phyloP scores from a whole-genome alignment of 345 rosid genomes.

The Luvunga scandens region DNA sequence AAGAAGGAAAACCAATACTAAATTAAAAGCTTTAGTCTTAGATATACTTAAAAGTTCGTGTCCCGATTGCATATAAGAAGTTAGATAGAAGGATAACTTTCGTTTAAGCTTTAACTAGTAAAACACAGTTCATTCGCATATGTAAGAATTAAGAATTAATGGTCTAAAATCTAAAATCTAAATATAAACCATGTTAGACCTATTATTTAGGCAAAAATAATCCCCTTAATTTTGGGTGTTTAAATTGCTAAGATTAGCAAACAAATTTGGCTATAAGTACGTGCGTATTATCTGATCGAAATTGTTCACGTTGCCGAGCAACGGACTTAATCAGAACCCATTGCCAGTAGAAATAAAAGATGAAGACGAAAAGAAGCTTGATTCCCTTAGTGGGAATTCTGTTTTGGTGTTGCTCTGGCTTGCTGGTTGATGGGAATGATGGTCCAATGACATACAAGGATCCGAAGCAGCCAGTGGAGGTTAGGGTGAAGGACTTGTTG shows the following conservation, averaged over 20 bases:
- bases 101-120: too few species aligned
- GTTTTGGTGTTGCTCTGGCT: not conserved
- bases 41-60: too few species aligned
- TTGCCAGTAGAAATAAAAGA: not conserved
- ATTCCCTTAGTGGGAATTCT: not conserved
- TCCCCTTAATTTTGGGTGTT: not conserved
- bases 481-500: constrained; percentile 37
- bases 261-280: too few species aligned
- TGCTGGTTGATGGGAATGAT: not conserved
- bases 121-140: too few species aligned
- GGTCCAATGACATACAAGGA: constrained; percentile 31
- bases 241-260: not conserved
- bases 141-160: too few species aligned
- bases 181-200: not conserved
- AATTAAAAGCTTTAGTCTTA: too few species aligned
- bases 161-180: not conserved
- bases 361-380: not conserved
- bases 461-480: constrained; percentile 25
- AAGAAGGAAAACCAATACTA: too few species aligned
- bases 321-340: not conserved
- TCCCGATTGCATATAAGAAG: too few species aligned
- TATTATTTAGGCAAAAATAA: not conserved
- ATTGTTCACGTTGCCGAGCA: not conserved
- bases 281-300: too few species aligned
- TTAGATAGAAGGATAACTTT: too few species aligned